These are phyloP conservation scores for Hericium rajendrae DNA, from an alignment of 768 basidiomycete species.

Conservation along the genomic window DNA sequence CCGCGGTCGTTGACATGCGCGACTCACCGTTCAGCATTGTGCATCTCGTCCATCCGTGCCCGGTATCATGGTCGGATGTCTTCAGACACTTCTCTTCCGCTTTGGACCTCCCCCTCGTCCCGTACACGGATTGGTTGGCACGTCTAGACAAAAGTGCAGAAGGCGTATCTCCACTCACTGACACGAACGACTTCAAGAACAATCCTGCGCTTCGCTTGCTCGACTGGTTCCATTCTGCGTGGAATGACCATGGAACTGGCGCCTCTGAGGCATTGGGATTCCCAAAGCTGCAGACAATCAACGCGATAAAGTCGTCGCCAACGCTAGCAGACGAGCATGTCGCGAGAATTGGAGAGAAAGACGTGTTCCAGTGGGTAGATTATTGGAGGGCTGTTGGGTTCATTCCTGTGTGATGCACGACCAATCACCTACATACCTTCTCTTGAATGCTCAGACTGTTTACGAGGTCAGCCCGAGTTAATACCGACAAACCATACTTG, in stretches of 20 bases:
- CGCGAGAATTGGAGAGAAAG: background rate
- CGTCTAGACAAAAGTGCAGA: background rate
- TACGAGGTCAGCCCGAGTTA: too few species aligned
- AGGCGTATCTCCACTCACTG: background rate
- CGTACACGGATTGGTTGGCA: conserved; percentile 20
- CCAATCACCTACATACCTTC: too few species aligned
- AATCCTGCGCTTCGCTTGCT: conserved; percentile 13
- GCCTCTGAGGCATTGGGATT: background rate
- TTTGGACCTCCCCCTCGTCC: conserved; percentile 17
- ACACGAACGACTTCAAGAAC: background rate
- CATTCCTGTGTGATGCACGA: background rate
- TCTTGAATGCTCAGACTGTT: too few species aligned
- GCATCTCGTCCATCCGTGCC: conserved; percentile 19
- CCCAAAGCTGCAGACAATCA: background rate
- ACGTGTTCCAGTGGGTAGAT: background rate
- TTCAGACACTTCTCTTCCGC: conserved; percentile 5
- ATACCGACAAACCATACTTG: too few species aligned
- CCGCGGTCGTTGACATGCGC: conserved; percentile 18
- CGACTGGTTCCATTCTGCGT: conserved; percentile 4
- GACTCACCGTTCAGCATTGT: conserved; percentile 6
- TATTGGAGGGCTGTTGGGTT: background rate
- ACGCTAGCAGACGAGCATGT: background rate
- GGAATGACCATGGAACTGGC: background rate
- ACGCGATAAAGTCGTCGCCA: background rate
- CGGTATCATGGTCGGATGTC: conserved; percentile 11